Evolutionary conservation across 202 grass and related monocot genomes (phyloP), one percentile per base, ranked within the genome.

Genomic region (Saccharum hybrid): DNA sequence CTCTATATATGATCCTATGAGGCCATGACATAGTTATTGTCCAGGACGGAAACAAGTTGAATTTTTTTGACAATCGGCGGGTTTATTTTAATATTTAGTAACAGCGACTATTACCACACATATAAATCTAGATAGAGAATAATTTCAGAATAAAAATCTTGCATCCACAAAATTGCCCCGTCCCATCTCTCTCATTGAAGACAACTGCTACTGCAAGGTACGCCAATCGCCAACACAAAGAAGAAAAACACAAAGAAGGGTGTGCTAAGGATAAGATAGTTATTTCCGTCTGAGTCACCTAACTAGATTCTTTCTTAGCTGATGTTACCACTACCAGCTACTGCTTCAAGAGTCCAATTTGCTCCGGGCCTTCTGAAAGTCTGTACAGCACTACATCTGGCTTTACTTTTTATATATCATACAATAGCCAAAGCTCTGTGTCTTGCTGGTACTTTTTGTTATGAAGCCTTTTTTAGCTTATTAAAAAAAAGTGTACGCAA

Each of bases 231-330:
- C 41, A 71, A 51, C 46, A 21, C 46, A 21, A 65, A 38, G 13
- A 60, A 71, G 22, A 30, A 23, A 90, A 86, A 83, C 74, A 30
- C 65, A 80, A 45, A 79, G 13, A n/a, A 71, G 36, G 30, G 63
- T 74, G 63, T 38, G 34, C 75, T 26, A 62, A 70, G 26, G 75
- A 90, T 90, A 83, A 71, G 84, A 80, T 33, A 33, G 33, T 33
- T 33, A 33, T 33, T 33, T 33, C 33, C 33, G 33, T 33, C 33
- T 66, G 73, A 78, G 70, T 77, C 5, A 36, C 73, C 45, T 74
- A 61, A 78, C 82, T 62, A 82, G 67, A 86, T 86, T 83, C 49
- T 86, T 83, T 82, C 30, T 63, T 63, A 69, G 71, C 63, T 71
- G 78, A 76, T 79, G 68, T 76, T 79, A 74, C 59, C 18, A 69